Evolutionary conservation across 106 monocot species (phyloP), one percentile per base, ranked within the genome.

Genomic region (Hemerocallis citrina): DNA sequence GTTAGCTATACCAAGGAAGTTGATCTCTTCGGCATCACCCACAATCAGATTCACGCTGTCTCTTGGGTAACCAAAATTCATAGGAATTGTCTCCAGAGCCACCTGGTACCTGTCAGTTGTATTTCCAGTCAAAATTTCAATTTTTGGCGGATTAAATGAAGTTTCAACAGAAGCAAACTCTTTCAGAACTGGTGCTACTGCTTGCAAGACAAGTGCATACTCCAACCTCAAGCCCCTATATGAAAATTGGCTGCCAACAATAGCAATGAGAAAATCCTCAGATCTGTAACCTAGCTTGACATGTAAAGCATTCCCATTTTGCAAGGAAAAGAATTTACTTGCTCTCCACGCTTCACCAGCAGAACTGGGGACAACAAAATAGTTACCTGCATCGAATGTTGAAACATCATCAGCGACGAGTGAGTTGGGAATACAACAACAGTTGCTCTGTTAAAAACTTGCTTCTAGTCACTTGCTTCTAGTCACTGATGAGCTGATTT

Each of bases 401-500:
- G 96, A 84, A 74, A 50, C 14, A 49, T 62, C 92, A 98, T 91
- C 74, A 88, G 75, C 52, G 88, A 63, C 36, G 74, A 29, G 75
- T 98, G 63, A 55, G 65, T 82, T 28, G 90, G 85, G 43, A 92
- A 98, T 64, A 85, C 85, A 36, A 98, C 60, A 67, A 92, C 88
- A 42, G 77, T 75, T 23, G 91, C 88, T 75, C 96, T 75, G 45
- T 40, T 79, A 72, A 98, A 85, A 22, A 71, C 67, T 67, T 85
- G 82, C 38, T 77, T 98, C 96, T 91, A 98, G 32, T 77, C 81
- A 75, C 70, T 68, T 22, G 88, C 92, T 72, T 92, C 92, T 88
- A 92, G n/a, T n/a, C n/a, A 75, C 68, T 64, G 47, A 88, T 68
- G 34, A 98, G 50, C 55, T 72, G 81, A 55, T 32, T 55, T 67